phyloP scores from a whole-genome alignment of 1,284 basidiomycete genomes.

The Hymenochaete sp. region DNA sequence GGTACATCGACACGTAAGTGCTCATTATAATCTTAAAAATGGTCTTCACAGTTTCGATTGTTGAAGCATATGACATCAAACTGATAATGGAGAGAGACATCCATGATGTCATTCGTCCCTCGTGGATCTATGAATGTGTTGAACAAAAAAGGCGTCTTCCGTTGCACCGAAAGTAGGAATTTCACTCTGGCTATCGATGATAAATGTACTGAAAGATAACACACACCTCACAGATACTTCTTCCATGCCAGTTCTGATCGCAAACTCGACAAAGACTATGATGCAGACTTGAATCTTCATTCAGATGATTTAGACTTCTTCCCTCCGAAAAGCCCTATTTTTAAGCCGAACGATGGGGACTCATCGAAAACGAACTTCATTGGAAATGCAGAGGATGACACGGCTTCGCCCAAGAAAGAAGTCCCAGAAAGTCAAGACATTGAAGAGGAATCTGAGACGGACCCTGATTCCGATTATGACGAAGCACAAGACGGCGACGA shows the following conservation, averaged over 20 bases:
- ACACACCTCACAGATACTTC: constrained; percentile 47
- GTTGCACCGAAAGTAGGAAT: constrained; percentile 54
- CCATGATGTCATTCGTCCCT: constrained; percentile 66
- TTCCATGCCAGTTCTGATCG: constrained; percentile 51
- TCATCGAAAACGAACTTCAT: too few species aligned
- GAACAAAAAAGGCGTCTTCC: constrained; percentile 45
- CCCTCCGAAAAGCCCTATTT: too few species aligned
- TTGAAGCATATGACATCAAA: constrained; percentile 57
- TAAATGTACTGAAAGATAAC: neutral
- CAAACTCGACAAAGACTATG: constrained; percentile 23
- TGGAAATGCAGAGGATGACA: neutral
- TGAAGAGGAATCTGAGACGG: constrained; percentile 46
- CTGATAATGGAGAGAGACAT: constrained; percentile 53
- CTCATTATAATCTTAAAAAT: neutral
- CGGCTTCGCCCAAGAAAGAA: too few species aligned
- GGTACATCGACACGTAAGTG: constrained; percentile 48
- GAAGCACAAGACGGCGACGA: constrained; percentile 32
- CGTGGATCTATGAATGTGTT: constrained; percentile 79
- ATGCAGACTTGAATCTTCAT: too few species aligned
- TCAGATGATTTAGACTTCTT: too few species aligned
- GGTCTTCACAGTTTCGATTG: neutral
- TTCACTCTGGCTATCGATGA: neutral
- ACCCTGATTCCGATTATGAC: constrained; percentile 52
- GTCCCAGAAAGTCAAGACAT: constrained; percentile 17
- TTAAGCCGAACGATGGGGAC: too few species aligned